Evolutionary conservation across 345 rosid species (phyloP), one percentile per base, ranked within the genome.

Genomic region (Pistacia atlantica): DNA sequence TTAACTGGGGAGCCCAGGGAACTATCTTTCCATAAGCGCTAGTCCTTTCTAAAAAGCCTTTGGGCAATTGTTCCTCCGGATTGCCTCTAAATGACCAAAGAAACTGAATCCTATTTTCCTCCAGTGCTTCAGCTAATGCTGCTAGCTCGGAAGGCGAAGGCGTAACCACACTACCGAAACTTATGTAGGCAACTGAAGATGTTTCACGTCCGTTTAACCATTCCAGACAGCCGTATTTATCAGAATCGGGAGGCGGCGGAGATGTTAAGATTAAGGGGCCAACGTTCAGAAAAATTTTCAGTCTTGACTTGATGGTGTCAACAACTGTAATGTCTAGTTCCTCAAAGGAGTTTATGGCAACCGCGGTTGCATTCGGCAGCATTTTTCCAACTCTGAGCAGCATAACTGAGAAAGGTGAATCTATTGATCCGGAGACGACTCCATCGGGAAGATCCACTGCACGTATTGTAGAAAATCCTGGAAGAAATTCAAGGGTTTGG

Each of bases 61-160:
- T 37, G 0, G 89, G 90, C 25, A 88, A 55, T 3, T 69, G 38
- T 22, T 79, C 69, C 37, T 81, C 67, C 0, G 61, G 62, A 31
- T 73, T 71, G 33, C 87, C 85, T 52, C 84, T 55, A 22, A 89
- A 75, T 13, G 94, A 89, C 97, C 98, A 94, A n/a, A 94, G 80
- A 75, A 86, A 94, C 35, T 87, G 89, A 37, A 78, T 68, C 12
- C 71, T 69, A 4, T 70, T 48, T 16, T 58, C 73, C 69, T 81
- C 89, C 35, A 93, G 58, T 0, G 87, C 91, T 62, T 83, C 89
- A 4, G 87, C 89, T 46, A 90, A 38, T 42, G 80, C 97, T 33
- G 71, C 22, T 3, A 89, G 64, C 78, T 89, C 92, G 20, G 82
- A 81, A 18, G 82, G 83, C 18, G 91, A 89, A 9, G 86, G 87